These are phyloP conservation scores for Clausena lansium DNA, from an alignment of 345 rosid genomes.

Conservation along the genomic window DNA sequence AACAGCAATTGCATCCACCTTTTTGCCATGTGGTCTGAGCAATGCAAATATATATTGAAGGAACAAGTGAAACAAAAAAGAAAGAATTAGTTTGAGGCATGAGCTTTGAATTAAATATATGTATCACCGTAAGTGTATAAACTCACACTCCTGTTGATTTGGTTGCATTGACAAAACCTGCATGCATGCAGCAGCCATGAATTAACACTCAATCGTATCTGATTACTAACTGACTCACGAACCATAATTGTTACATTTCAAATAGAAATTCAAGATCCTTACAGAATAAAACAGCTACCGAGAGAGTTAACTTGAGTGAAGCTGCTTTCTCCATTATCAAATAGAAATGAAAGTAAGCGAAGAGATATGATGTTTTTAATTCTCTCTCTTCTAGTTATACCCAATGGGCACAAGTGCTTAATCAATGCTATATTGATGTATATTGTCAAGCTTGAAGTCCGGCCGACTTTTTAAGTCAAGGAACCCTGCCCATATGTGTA, in stretches of 20 bases:
- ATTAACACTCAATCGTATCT: background rate
- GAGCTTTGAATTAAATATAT: background rate
- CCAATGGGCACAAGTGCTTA: background rate
- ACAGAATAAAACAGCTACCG: background rate
- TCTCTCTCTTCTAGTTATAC: background rate
- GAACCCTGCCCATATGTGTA: too few relatives aligned
- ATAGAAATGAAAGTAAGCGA: background rate
- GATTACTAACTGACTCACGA: background rate
- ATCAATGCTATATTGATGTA: too few relatives aligned
- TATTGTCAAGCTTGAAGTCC: too few relatives aligned
- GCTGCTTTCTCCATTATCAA: background rate
- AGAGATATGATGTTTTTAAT: background rate
- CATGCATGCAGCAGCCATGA: background rate
- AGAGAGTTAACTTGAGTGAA: background rate
- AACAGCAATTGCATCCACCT: conserved; percentile 87
- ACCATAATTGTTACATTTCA: background rate
- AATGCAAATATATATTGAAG: background rate
- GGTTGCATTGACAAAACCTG: background rate
- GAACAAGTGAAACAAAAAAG: too few relatives aligned
- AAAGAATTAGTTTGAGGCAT: background rate
- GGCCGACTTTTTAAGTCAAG: too few relatives aligned
- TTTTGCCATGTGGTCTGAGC: conserved; percentile 71
- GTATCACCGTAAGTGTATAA: too few relatives aligned
- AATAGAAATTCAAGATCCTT: background rate
- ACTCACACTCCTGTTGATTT: background rate